These are phyloP conservation scores for Penicillium lagena DNA, from an alignment of 495 filamentous ascomycete species.

Conservation along the genomic window DNA sequence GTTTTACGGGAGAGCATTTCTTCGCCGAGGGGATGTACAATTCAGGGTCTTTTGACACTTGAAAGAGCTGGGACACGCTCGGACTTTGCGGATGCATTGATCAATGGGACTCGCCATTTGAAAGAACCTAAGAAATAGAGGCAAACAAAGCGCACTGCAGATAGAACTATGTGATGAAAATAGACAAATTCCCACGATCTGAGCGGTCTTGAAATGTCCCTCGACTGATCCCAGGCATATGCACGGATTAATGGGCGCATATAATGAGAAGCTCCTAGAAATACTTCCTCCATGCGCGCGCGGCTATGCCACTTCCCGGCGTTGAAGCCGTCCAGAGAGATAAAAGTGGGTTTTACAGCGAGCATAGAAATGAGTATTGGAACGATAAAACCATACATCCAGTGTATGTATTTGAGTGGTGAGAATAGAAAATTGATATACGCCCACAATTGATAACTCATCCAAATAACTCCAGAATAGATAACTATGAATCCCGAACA, in stretches of 20 bases:
- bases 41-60: slow-evolving; percentile 23
- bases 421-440: not conserved
- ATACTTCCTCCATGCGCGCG: no score
- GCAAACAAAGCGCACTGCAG: not conserved
- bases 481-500: not conserved
- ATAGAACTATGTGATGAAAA: no score
- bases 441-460: not conserved
- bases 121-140: slow-evolving; percentile 10
- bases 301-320: no score
- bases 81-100: slow-evolving; percentile 17
- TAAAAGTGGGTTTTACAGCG: not conserved
- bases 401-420: slow-evolving; percentile 1
- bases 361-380: not conserved
- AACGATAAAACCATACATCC: slow-evolving; percentile 3
- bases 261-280: no score
- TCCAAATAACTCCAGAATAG: not conserved
- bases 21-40: slow-evolving; percentile 30
- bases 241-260: no score
- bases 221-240: no score
- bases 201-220: no score
- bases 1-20: slow-evolving; percentile 29
- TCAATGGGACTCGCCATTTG: slow-evolving; percentile 17
- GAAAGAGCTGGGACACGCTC: slow-evolving; percentile 26
- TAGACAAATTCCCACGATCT: no score
- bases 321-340: no score